A percentile compares a stretch with the other conserved stretches of the same genome.
Conservation (phyloP, 805 yeast species). For the Nakazawaea wickerhamii region DNA sequence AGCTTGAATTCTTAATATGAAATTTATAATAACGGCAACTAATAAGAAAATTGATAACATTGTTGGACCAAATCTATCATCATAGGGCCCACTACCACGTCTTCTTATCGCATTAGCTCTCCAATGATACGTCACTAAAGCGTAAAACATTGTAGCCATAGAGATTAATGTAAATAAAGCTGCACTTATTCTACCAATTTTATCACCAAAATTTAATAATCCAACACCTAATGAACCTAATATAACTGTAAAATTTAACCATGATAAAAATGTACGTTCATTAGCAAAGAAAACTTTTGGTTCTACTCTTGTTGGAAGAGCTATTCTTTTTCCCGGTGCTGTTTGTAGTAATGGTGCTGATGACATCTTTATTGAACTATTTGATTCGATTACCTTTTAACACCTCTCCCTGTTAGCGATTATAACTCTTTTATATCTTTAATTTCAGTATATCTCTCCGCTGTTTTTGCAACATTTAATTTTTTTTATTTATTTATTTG, state of each 20-base stretch:
- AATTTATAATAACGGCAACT: slow-evolving; percentile 91
- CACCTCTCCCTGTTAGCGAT: too few relatives aligned
- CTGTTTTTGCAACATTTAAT: background rate
- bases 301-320: slow-evolving; percentile 96
- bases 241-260: slow-evolving; percentile 98
- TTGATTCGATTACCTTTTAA: too few relatives aligned
- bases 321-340: slow-evolving; percentile 86
- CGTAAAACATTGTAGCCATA: slow-evolving; percentile 96
- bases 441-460: background rate
- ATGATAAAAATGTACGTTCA: slow-evolving; percentile 95
- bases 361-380: slow-evolving; percentile 47
- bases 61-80: slow-evolving; percentile 97
- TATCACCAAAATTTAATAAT: slow-evolving; percentile 91
- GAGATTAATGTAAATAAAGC: slow-evolving; percentile 93
- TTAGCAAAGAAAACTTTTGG: slow-evolving; percentile 99
- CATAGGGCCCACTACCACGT: slow-evolving; percentile 99
- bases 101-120: slow-evolving; percentile 97
- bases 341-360: slow-evolving; percentile 70
- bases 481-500: background rate
- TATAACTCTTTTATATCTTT: background rate
- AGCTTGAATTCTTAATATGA: slow-evolving; percentile 71
- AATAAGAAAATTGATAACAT: slow-evolving; percentile 90
- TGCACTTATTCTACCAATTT: slow-evolving; percentile 87
- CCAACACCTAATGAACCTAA: slow-evolving; percentile 97
- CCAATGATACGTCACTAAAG: slow-evolving; percentile 96